Evolutionary conservation across 192 early-diverging fungal species (phyloP), one percentile per base, ranked within the genome.

Genomic region (Coemansia sp.): DNA sequence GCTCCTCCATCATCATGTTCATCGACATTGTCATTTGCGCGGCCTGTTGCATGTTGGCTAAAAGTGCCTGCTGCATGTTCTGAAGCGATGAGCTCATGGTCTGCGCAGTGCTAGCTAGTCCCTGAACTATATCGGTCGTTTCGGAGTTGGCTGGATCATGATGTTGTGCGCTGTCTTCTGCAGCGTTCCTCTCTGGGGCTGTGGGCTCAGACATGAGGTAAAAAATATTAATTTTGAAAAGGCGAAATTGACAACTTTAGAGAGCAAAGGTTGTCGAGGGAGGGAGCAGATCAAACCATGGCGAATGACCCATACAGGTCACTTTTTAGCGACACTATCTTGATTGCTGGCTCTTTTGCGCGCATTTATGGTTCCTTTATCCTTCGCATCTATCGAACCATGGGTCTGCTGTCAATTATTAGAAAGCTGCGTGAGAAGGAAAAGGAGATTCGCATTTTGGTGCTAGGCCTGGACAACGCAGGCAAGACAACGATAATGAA

Each of bases 401-500:
- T 99, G 97, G 97, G 97, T 13, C 84, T 99, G 34, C 79, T 96
- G 37, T 95, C 96, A 42, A 95, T 99, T 66, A 83, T 99, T 37
- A 89, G 89, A 64, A 99, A 99, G 75, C 86, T 92, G 45, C 90
- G 92, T 35, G 87, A 88, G 61, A 93, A 93, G 63, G 96, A 97
- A 70, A 92, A 92, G 71, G 95, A 99, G 71, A 93, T 96, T 64
- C 91, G 97, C 14, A 81, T 99, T 40, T 79, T 98, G 8, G 93
- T 99, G 59, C 87, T 99, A 83, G 97, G 97, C 0, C 85, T 99
- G 0, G 97, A 99, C 82, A 99, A 99, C 87, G 97, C 97, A 0
- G 97, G 97, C 63, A 99, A 99, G 69, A 99, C 97, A 0, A 99
- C 97, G 8, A 97, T 98, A 59, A 83, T 98, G 50, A 97, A 98